Percentiles rank a stretch among this genome's conserved stretches.
phyloP scores from a whole-genome alignment of 495 filamentous ascomycete species.

The Lophiostoma macrostomum region DNA sequence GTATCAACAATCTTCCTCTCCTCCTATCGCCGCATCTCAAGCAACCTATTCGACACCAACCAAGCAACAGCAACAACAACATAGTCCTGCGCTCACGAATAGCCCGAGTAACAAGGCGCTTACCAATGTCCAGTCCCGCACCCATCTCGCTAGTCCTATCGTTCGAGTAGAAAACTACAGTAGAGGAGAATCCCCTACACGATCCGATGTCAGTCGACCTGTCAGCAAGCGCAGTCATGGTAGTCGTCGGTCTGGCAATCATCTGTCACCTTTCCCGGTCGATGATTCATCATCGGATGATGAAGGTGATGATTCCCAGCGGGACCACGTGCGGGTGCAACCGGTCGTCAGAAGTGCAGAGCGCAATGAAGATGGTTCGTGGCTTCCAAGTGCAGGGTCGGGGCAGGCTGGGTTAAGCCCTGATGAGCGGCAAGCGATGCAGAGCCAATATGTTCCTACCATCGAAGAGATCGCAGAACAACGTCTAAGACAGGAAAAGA shows the following conservation, averaged over 20 bases:
- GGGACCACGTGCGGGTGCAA: conserved; percentile 5
- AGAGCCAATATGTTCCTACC: conserved; percentile 29
- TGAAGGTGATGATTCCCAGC: conserved; percentile 24
- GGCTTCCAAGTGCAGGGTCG: conserved; percentile 19
- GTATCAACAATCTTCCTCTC: conserved; percentile 17
- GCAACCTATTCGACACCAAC: conserved; percentile 14
- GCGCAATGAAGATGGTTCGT: conserved; percentile 35
- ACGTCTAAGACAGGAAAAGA: conserved; percentile 31
- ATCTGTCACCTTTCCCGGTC: conserved; percentile 32
- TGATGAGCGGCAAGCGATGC: conserved; percentile 29
- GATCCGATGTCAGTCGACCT: conserved; percentile 24
- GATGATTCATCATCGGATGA: conserved; percentile 34
- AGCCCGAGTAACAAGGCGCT: conserved; percentile 20
- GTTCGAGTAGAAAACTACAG: conserved; percentile 28
- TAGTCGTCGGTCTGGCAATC: conserved; percentile 30
- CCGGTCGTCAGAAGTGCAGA: conserved; percentile 13
- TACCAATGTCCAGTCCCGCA: conserved; percentile 22
- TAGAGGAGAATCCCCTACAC: conserved; percentile 25
- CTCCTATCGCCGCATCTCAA: conserved; percentile 7
- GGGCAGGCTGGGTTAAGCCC: conserved; percentile 34
- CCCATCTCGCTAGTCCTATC: conserved; percentile 34
- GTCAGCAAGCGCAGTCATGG: conserved; percentile 34
- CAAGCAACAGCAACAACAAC: conserved; percentile 32
- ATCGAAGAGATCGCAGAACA: conserved; percentile 35
- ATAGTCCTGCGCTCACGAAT: conserved; percentile 32